These are phyloP conservation scores for Theileria sp. DNA, from an alignment of 169 alveolate species.

Conservation along the genomic window DNA sequence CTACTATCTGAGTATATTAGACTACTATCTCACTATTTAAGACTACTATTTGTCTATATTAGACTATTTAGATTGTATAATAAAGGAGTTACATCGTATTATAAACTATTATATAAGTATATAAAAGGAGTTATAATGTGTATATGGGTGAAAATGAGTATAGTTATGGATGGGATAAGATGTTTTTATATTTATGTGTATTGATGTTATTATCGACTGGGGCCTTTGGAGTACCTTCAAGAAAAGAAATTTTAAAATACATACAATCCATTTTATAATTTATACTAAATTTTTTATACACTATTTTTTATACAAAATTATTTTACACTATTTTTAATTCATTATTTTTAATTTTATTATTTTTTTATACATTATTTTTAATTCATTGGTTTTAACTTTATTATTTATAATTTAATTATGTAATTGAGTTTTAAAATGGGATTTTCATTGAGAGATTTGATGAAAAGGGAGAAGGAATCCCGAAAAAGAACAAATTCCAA, in stretches of 20 bases:
- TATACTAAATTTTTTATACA: too few species aligned
- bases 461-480: constrained; percentile 66
- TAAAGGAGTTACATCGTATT: too few species aligned
- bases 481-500: constrained; percentile 14
- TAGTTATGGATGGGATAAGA: constrained; percentile 54
- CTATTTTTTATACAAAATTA: not conserved
- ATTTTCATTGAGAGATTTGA: constrained; percentile 54
- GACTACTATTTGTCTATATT: not conserved
- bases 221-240: constrained; percentile 32
- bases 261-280: not conserved
- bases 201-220: constrained; percentile 44
- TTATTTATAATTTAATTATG: not conserved
- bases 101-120: not conserved
- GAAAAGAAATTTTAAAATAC: constrained; percentile 22
- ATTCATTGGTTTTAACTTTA: too few species aligned
- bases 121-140: too few species aligned
- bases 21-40: too few species aligned
- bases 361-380: not conserved
- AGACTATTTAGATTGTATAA: too few species aligned
- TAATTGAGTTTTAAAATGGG: constrained; percentile 25
- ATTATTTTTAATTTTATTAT: too few species aligned
- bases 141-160: too few species aligned
- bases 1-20: not conserved
- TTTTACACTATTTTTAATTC: not conserved
- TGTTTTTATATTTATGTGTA: constrained; percentile 27